Evolutionary conservation across 2,329 filamentous ascomycete species (phyloP).

Genomic region (Acephala macrosclerotiorum): DNA sequence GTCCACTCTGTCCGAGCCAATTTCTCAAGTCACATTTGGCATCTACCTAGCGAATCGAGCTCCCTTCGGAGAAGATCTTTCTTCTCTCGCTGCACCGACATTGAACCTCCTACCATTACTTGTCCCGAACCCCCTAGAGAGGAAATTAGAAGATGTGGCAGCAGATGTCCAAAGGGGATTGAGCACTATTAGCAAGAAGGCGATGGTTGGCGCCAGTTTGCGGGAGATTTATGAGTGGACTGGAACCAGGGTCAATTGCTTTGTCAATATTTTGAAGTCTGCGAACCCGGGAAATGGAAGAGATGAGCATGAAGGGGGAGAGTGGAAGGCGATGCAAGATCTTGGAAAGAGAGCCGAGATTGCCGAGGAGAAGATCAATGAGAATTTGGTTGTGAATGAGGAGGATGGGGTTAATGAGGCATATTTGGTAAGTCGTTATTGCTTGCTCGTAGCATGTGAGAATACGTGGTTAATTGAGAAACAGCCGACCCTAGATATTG

Average conservation of each 20-base stretch:
- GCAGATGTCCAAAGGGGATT: conserved; percentile 72
- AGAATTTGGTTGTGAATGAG: conserved; percentile 1
- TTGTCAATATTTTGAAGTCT: conserved; percentile 78
- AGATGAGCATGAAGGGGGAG: background rate
- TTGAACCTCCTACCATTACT: conserved; percentile 80
- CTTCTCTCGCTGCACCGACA: conserved; percentile 68
- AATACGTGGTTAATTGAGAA: conserved; percentile 15
- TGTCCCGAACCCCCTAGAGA: conserved; percentile 50
- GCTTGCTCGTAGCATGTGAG: background rate
- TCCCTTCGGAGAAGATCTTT: conserved; percentile 56
- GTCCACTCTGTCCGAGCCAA: background rate
- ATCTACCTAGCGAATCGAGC: conserved; percentile 84
- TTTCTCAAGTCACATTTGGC: conserved; percentile 63
- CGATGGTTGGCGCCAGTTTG: conserved; percentile 66
- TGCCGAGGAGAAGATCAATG: conserved; percentile 20
- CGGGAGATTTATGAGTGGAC: conserved; percentile 81
- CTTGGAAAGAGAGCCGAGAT: conserved; percentile 22
- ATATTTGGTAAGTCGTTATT: conserved; percentile 36
- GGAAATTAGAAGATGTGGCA: conserved; percentile 59
- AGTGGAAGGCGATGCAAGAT: conserved; percentile 26
- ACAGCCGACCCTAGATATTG: conserved; percentile 43
- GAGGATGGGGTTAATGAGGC: conserved; percentile 22
- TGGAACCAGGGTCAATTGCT: conserved; percentile 71
- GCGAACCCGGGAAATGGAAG: background rate
- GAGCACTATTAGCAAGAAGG: conserved; percentile 61